These are phyloP conservation scores for Zymoseptoria brevis DNA, from an alignment of 2,329 filamentous ascomycete species.

Conservation along the genomic window DNA sequence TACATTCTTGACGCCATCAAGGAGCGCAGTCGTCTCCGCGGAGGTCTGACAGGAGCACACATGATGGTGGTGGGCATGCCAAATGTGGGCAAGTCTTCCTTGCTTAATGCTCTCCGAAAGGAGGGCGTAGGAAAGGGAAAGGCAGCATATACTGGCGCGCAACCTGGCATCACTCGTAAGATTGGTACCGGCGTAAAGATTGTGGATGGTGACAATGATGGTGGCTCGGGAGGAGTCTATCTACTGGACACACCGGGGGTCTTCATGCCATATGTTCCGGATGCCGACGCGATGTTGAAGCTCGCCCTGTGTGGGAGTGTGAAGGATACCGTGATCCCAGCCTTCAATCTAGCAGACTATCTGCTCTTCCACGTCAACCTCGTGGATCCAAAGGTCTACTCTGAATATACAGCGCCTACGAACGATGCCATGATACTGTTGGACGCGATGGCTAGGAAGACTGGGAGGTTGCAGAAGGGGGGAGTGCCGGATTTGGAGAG, in stretches of 20 bases:
- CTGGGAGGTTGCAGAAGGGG: slow-evolving; percentile 67
- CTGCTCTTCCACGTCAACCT: slow-evolving; percentile 77
- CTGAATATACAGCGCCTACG: slow-evolving; percentile 60
- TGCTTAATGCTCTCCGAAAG: slow-evolving; percentile 78
- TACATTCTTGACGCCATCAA: slow-evolving; percentile 46
- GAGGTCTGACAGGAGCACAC: slow-evolving; percentile 70
- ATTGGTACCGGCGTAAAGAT: slow-evolving; percentile 73
- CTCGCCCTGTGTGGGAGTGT: slow-evolving; percentile 86
- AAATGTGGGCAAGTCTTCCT: slow-evolving; percentile 89
- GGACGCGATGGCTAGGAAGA: slow-evolving; percentile 59
- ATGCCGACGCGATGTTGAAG: slow-evolving; percentile 86
- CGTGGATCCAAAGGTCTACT: slow-evolving; percentile 54
- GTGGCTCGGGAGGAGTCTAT: slow-evolving; percentile 57
- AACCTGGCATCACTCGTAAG: slow-evolving; percentile 85
- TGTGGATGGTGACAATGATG: slow-evolving; percentile 47
- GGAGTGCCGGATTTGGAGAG: slow-evolving; percentile 62
- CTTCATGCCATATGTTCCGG: slow-evolving; percentile 82
- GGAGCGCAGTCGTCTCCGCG: slow-evolving; percentile 40
- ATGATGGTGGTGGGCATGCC: slow-evolving; percentile 93
- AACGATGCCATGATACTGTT: slow-evolving; percentile 76
- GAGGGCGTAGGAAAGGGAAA: slow-evolving; percentile 60
- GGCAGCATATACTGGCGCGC: slow-evolving; percentile 71
- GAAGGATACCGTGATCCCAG: slow-evolving; percentile 75
- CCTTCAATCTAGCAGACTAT: slow-evolving; percentile 78
- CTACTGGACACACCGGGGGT: slow-evolving; percentile 90